Conservation (phyloP, 805 yeast genomes). For the Clavispora fructus region DNA sequence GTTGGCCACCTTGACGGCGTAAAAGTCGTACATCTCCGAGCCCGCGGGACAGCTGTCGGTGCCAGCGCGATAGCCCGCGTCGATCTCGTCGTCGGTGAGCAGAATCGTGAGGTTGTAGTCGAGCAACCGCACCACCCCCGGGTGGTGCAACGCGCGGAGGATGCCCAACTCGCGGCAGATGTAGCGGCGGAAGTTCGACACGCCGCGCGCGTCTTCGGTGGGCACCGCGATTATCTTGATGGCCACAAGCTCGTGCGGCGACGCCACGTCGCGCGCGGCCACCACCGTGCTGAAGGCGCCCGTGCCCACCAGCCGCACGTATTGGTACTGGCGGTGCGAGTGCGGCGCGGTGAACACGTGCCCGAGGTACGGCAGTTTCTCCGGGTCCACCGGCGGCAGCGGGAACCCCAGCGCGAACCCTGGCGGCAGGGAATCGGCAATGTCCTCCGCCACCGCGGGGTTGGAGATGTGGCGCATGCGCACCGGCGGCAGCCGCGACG, state of each 20-base stretch:
- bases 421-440: not conserved
- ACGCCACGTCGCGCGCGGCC: slow-evolving; percentile 32
- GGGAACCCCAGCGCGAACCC: slow-evolving; percentile 2
- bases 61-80: slow-evolving; percentile 4
- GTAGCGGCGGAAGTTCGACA: slow-evolving; percentile 30
- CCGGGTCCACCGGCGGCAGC: slow-evolving; percentile 11
- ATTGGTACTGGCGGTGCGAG: slow-evolving; percentile 6
- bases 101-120: slow-evolving; percentile 40
- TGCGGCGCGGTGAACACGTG: slow-evolving; percentile 9
- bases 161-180: slow-evolving; percentile 65
- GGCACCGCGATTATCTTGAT: slow-evolving; percentile 58
- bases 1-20: slow-evolving; percentile 17
- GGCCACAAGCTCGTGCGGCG: slow-evolving; percentile 43
- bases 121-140: slow-evolving; percentile 59
- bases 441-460: not conserved
- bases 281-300: slow-evolving; percentile 70
- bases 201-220: slow-evolving; percentile 16
- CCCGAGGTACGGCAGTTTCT: not conserved
- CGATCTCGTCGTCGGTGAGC: slow-evolving; percentile 21
- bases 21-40: slow-evolving; percentile 8
- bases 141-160: slow-evolving; percentile 54
- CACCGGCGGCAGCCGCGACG: slow-evolving; percentile 1
- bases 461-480: slow-evolving; percentile 9
- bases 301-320: slow-evolving; percentile 42
- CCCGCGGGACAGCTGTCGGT: not conserved